Base-by-base conservation (phyloP, 148 eudicot species). In the Dysphania ambrosioides region DNA sequence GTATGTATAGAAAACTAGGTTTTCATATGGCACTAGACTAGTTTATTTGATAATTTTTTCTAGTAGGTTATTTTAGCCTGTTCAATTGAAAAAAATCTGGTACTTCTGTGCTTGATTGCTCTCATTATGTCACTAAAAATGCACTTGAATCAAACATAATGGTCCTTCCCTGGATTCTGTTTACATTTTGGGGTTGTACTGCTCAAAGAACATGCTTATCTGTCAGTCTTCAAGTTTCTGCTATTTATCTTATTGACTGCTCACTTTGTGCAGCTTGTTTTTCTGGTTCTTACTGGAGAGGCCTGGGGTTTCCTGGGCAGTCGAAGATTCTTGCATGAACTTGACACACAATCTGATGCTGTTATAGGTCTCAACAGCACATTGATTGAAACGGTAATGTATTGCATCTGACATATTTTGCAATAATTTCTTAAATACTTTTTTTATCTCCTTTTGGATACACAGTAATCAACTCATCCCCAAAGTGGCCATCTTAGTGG, bases 301-400 rank as follows among this genome's bases (percentile, higher is more conserved):
- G 85, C 95, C 53, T 96, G 99, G 99, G 99, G 99, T 72, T 96
- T 85, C 77, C 90, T 96, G 44, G 99, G 99, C 56, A 96, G 99
- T 85, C 85, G 97, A 75, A 85, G 97, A 85, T 88, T 96, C 83
- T 82, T 96, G 56, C 87, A 79, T 77, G 97, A 96, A 78, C 92
- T 88, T 84, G 93, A 90, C 73, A 83, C 81, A 77, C 86, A 88
- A 68, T 84, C 93, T n/a, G 86, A 86, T 78, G 74, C 87, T 69
- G 82, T 88, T 53, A 74, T 80, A 67, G 99, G 94, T 71, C 92
- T 95, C 57, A 77, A 92, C 89, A 66, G 68, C 72, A 57, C 89
- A 70, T 72, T 85, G 79, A 84, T 96, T 70, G 94, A 90, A 73
- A 86, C 63, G 94, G 97, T 92, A 90, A 68, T 63, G 57, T 77